Evolutionary conservation across 768 basidiomycete species (phyloP), one percentile per base, ranked within the genome.

Genomic region (Paxillus ammoniavirescens): DNA sequence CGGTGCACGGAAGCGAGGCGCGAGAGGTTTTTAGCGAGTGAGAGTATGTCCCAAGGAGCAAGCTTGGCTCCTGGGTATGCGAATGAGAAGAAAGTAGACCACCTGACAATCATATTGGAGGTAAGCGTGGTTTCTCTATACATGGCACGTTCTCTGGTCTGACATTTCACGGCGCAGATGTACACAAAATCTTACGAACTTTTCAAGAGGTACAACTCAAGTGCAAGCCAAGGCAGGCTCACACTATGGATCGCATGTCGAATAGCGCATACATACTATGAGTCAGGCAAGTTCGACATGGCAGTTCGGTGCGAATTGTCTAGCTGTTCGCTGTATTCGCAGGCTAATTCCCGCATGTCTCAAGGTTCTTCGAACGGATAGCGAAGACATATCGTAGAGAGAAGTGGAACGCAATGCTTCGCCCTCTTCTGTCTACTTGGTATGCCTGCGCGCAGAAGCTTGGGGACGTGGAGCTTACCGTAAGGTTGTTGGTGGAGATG

Each of bases 141-240:
- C 17, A 1, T 21, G 23, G 3, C 13, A 49, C 8, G 30, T 17
- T 54, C 26, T 63, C 42, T 46, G 21, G 50, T 18, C 17, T 46
- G n/a, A 55, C 42, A 37, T 44, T 12, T 17, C 40, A 23, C 4
- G 21, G n/a, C 33, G 42, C 50, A 95, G 92, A 78, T 99, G 2
- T 95, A 93, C 65, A 97, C 93, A 7, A 93, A 95, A 64, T 79
- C 97, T 2, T 98, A 99, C 70, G 92, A 96, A 60, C 68, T 93
- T 10, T 93, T 97, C 76, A 98, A 96, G 73, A 87, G 83, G 60
- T 81, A 90, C 62, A 76, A 73, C 41, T 70, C 80, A 1, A 58
- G 73, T 35, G 63, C 72, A 17, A 80, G 78, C n/a, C 91, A 90
- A 59, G 83, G 84, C 3, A 83, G 95, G 9, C 72, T 93, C 57